Percentiles rank a stretch among this genome's conserved stretches.
Evolutionary conservation across 352 stramenopile genomes (phyloP).

Genomic region (Phytophthora tentaculata): DNA sequence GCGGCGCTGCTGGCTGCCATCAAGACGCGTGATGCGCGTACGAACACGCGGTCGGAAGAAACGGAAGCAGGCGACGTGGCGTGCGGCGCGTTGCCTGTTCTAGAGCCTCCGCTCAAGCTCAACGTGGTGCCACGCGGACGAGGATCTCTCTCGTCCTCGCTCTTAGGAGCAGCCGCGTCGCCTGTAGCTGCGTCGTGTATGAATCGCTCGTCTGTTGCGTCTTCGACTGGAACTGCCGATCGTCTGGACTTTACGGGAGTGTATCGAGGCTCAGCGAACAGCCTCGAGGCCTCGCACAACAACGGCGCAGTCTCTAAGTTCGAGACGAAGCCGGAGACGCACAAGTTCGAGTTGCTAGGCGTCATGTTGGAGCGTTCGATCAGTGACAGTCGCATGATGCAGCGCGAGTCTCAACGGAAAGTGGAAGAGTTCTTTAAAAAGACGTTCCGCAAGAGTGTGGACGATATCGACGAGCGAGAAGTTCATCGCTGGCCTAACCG

Average conservation of each 20-base stretch:
- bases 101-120: conserved; percentile 36
- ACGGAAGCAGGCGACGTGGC: conserved; percentile 36
- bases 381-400: conserved; percentile 44
- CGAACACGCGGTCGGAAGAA: conserved; percentile 37
- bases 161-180: conserved; percentile 11
- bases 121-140: conserved; percentile 18
- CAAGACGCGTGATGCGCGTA: conserved; percentile 28
- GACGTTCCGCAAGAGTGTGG: conserved; percentile 35
- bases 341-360: conserved; percentile 6
- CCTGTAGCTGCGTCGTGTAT: conserved; percentile 24
- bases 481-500: conserved; percentile 22
- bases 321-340: background rate
- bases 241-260: conserved; percentile 62
- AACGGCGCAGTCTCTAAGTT: conserved; percentile 1
- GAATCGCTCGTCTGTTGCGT: conserved; percentile 31
- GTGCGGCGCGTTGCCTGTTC: conserved; percentile 17
- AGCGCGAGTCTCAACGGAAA: conserved; percentile 47
- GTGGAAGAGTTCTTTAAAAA: conserved; percentile 58
- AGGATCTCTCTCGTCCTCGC: conserved; percentile 19
- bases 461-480: conserved; percentile 32
- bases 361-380: conserved; percentile 34
- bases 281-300: conserved; percentile 21
- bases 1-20: conserved; percentile 34
- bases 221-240: conserved; percentile 38
- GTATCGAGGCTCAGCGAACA: conserved; percentile 46